Evolutionary conservation across 2,329 filamentous ascomycete genomes (phyloP), one percentile per base, ranked within the genome.

Genomic region (Neurospora sp.): DNA sequence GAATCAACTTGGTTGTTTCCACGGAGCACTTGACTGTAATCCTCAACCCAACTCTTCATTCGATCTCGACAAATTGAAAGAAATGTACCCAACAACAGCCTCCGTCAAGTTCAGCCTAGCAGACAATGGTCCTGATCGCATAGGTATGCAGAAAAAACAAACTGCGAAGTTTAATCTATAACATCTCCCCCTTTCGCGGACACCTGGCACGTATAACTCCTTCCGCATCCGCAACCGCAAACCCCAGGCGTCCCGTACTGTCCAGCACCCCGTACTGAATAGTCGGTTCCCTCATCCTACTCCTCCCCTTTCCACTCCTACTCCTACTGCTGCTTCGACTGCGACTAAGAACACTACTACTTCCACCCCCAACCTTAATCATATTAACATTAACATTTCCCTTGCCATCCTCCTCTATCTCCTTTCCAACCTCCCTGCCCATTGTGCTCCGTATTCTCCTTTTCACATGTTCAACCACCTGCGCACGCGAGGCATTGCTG

Each of bases 11-110:
- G 23, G 23, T 28, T 28, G 23, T 28, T 28, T 1, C 23, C 23
- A 0, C 3, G 23, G 23, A 0, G 1, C 23, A 1, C 0, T 28
- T 28, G 23, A 28, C 23, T 3, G 3, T 28, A 28, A 3, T 28
- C 23, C 23, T 3, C 23, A 23, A 23, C 23, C 23, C 19, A 23
- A 23, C 23, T 23, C 23, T 23, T 23, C 23, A 23, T 23, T 23
- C 23, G 23, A 23, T 23, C 23, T 23, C 23, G 2, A 23, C 2
- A 2, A 23, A 23, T 3, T 2, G 2, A 23, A 23, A 23, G 23
- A 23, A 23, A 23, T 23, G 23, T 23, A 23, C 23, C 23, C 23
- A 23, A 23, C 23, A 3, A 23, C 23, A 23, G 2, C 23, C 23
- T 23, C 23, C 23, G 23, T 23, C 23, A 23, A 23, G 23, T 23